Evolutionary conservation across 2,329 filamentous ascomycete genomes (phyloP).

Genomic region (Colletotrichum brevisporum): DNA sequence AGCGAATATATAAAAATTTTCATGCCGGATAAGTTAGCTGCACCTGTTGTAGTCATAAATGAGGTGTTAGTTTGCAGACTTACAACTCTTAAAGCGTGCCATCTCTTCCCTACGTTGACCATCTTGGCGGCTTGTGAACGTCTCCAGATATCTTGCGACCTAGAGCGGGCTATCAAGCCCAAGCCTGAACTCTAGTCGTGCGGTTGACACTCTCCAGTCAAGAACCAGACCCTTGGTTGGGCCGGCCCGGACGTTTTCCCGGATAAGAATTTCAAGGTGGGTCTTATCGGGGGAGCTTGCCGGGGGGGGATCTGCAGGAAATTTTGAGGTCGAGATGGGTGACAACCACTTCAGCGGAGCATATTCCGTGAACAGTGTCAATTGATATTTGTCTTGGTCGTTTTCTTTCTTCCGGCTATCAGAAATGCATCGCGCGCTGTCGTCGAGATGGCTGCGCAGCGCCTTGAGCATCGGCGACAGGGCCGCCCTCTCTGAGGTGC

Average conservation of each 20-base stretch:
- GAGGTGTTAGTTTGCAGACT: conserved; percentile 53
- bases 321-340: conserved; percentile 16
- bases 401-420: not conserved
- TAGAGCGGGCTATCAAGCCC: conserved; percentile 15
- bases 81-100: conserved; percentile 82
- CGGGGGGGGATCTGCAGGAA: conserved; percentile 13
- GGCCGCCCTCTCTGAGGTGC: conserved; percentile 55
- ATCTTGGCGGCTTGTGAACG: conserved; percentile 53
- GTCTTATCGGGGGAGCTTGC: conserved; percentile 29
- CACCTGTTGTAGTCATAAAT: no score
- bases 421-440: conserved; percentile 60
- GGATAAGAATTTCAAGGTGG: conserved; percentile 24
- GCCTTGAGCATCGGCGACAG: conserved; percentile 59
- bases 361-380: not conserved
- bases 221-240: no score
- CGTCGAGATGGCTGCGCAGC: conserved; percentile 59
- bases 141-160: conserved; percentile 19
- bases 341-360: not conserved
- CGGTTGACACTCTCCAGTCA: conserved; percentile 26
- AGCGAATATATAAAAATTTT: no score
- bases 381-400: not conserved
- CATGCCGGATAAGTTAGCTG: no score
- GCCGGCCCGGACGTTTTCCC: conserved; percentile 35
- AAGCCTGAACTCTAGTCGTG: conserved; percentile 27
- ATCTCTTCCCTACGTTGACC: conserved; percentile 65